phyloP scores from a whole-genome alignment of 2,329 filamentous ascomycete genomes.

The Rosellinia necatrix region DNA sequence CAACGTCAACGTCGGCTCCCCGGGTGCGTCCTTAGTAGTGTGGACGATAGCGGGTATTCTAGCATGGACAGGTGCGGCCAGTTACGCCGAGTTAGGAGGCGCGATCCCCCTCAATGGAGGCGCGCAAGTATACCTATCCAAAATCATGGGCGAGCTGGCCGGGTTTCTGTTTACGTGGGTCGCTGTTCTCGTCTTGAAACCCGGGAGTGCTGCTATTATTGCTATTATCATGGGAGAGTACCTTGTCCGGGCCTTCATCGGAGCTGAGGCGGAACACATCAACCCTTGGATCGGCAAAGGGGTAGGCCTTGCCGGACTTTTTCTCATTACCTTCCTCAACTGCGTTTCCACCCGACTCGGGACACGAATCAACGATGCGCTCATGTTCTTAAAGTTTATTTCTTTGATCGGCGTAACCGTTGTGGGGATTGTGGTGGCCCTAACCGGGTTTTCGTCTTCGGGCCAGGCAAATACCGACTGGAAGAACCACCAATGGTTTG shows the following conservation, averaged over 20 bases:
- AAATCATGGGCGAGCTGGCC: slow-evolving; percentile 91
- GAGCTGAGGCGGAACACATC: slow-evolving; percentile 80
- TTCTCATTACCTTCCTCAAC: slow-evolving; percentile 81
- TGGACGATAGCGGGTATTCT: slow-evolving; percentile 91
- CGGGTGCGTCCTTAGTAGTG: slow-evolving; percentile 86
- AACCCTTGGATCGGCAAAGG: slow-evolving; percentile 90
- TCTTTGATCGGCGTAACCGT: slow-evolving; percentile 85
- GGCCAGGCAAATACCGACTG: slow-evolving; percentile 80
- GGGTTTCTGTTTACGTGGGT: slow-evolving; percentile 98
- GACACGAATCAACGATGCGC: slow-evolving; percentile 83
- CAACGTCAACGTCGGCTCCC: slow-evolving; percentile 87
- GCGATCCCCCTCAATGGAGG: slow-evolving; percentile 96
- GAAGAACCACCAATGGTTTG: slow-evolving; percentile 88
- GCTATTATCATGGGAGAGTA: slow-evolving; percentile 99
- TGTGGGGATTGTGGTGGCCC: slow-evolving; percentile 85
- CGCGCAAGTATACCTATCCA: slow-evolving; percentile 89
- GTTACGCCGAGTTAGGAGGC: slow-evolving; percentile 93
- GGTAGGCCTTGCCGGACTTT: slow-evolving; percentile 77
- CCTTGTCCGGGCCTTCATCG: slow-evolving; percentile 83
- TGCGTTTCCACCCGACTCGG: slow-evolving; percentile 88
- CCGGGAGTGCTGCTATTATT: slow-evolving; percentile 90
- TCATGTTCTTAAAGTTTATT: slow-evolving; percentile 97
- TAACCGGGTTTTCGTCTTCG: slow-evolving; percentile 79
- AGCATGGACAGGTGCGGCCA: slow-evolving; percentile 94
- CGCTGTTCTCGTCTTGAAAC: slow-evolving; percentile 90